Conservation (phyloP, 257 asterid species). For the Pogostemon cablin region DNA sequence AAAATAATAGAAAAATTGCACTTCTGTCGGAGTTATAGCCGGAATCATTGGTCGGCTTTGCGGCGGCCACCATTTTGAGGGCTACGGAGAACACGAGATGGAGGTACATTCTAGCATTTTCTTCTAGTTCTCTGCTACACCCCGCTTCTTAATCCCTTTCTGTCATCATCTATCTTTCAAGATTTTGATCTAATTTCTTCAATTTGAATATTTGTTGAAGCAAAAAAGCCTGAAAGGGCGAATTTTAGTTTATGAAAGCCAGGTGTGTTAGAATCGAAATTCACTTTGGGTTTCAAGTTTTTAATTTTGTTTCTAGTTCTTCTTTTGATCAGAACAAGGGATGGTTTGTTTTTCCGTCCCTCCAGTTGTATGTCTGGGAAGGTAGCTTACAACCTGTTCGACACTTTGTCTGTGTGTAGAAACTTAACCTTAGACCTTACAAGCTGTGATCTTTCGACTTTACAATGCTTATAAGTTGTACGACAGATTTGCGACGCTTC, state of each 20-base stretch:
- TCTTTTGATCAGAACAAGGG: conserved; percentile 34
- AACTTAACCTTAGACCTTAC: too few species aligned
- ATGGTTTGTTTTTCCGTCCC: conserved; percentile 69
- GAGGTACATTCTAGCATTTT: conserved; percentile 6
- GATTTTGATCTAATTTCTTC: conserved; percentile 33
- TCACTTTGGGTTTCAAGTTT: conserved; percentile 22
- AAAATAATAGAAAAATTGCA: too few species aligned
- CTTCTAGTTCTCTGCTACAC: conserved; percentile 36
- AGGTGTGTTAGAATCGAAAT: conserved; percentile 92
- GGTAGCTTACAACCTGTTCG: conserved; percentile 48
- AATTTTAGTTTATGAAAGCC: conserved; percentile 65
- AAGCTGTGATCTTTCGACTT: too few species aligned
- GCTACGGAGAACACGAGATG: too few species aligned
- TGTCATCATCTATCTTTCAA: conserved; percentile 89
- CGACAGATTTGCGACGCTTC: conserved; percentile 77
- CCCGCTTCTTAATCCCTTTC: conserved; percentile 95
- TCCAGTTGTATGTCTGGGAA: conserved; percentile 16
- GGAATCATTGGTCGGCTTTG: too few species aligned
- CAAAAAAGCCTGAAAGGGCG: conserved; percentile 34
- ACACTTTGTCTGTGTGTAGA: conserved; percentile 27
- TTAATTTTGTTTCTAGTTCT: background rate
- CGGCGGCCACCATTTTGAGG: too few species aligned
- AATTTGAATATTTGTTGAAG: conserved; percentile 32
- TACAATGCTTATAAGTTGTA: too few species aligned
- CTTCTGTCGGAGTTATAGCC: too few species aligned